These are phyloP conservation scores for Podospora pseudoanserina DNA, from an alignment of 495 filamentous ascomycete genomes.

Conservation along the genomic window DNA sequence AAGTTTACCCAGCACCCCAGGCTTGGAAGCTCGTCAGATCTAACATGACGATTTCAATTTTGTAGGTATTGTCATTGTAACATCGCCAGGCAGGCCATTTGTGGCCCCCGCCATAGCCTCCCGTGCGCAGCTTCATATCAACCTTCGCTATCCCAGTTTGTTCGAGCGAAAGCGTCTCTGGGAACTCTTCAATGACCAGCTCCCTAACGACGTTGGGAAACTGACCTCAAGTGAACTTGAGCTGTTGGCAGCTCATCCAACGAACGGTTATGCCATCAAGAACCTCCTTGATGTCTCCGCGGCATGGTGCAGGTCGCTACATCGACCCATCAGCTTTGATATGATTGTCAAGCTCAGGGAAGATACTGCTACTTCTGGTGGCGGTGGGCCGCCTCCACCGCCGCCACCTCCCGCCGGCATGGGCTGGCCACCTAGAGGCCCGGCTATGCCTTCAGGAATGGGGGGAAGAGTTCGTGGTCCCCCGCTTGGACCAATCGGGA, in stretches of 20 bases:
- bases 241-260: neutral
- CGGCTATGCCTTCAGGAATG: too few relatives aligned
- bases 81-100: neutral
- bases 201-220: neutral
- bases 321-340: neutral
- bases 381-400: too few relatives aligned
- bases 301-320: neutral
- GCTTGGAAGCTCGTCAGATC: neutral
- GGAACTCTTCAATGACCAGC: neutral
- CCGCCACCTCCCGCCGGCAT: too few relatives aligned
- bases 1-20: neutral
- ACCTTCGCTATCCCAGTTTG: neutral
- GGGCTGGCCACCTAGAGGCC: too few relatives aligned
- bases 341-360: neutral
- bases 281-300: neutral
- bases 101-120: neutral
- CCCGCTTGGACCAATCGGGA: too few relatives aligned
- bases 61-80: neutral
- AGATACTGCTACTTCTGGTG: neutral
- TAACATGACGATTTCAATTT: neutral
- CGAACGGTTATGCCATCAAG: neutral
- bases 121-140: neutral
- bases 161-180: neutral
- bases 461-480: too few relatives aligned
- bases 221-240: neutral